Percentiles rank a stretch among this genome's conserved stretches.
Evolutionary conservation across 352 stramenopile species (phyloP).

Genomic region (Globisporangium ultimum): DNA sequence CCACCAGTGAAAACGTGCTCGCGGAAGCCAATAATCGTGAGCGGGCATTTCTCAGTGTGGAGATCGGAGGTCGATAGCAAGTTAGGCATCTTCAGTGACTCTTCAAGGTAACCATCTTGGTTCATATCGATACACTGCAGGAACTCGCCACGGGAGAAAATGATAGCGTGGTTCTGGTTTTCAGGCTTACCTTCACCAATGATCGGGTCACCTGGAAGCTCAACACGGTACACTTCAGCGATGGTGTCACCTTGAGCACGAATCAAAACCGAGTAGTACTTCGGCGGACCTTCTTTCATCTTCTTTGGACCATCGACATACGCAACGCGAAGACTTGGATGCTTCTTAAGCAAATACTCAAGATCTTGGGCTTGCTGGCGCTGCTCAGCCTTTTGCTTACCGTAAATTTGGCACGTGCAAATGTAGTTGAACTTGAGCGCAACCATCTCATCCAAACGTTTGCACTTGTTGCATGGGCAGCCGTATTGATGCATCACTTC

Average conservation of each 20-base stretch:
- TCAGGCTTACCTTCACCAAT: constrained; percentile 87
- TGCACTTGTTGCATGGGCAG: constrained; percentile 85
- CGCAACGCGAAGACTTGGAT: constrained; percentile 69
- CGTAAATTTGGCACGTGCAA: constrained; percentile 87
- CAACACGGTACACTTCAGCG: constrained; percentile 78
- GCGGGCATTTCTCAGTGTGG: constrained; percentile 57
- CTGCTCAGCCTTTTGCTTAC: constrained; percentile 85
- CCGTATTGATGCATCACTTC: constrained; percentile 77
- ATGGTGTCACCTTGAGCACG: constrained; percentile 70
- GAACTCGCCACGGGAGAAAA: constrained; percentile 83
- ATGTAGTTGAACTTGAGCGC: constrained; percentile 89
- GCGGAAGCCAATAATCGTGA: constrained; percentile 85
- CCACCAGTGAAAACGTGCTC: constrained; percentile 84
- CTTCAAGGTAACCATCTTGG: constrained; percentile 83
- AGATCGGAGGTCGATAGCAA: constrained; percentile 76
- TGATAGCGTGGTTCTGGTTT: constrained; percentile 88
- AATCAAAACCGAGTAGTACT: constrained; percentile 83
- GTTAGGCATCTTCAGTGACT: constrained; percentile 77
- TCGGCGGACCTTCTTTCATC: constrained; percentile 80
- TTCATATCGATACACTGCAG: constrained; percentile 92
- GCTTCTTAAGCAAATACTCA: constrained; percentile 78
- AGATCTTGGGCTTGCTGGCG: constrained; percentile 72
- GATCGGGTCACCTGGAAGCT: constrained; percentile 82
- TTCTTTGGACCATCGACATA: constrained; percentile 88
- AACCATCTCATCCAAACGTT: constrained; percentile 79